Conservation (phyloP, 345 rosid species). For the Citrus reticulata region DNA sequence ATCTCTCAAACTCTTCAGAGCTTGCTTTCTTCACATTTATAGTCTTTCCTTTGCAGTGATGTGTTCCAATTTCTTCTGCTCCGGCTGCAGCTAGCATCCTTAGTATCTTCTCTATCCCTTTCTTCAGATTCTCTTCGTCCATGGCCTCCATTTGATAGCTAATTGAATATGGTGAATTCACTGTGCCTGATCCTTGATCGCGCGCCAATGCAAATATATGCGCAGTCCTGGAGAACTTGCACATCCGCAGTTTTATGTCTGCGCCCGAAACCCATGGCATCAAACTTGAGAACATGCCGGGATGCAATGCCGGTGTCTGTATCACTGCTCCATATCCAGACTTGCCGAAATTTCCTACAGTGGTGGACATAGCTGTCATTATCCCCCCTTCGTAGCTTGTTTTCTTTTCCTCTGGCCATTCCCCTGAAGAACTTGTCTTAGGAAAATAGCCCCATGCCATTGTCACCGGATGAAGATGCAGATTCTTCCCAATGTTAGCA, state of each 20-base stretch:
- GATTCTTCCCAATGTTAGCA: conserved; percentile 56
- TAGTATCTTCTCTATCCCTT: conserved; percentile 55
- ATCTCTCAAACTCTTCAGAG: conserved; percentile 39
- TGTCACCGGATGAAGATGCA: conserved; percentile 76
- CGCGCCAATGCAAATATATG: conserved; percentile 61
- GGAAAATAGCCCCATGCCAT: conserved; percentile 94
- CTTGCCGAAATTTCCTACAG: conserved; percentile 25
- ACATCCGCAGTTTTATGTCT: conserved; percentile 59
- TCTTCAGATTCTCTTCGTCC: conserved; percentile 55
- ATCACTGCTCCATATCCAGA: conserved; percentile 63
- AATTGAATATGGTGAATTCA: conserved; percentile 36
- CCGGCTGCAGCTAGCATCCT: conserved; percentile 71
- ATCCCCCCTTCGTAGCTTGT: conserved; percentile 79
- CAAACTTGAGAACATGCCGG: conserved; percentile 69
- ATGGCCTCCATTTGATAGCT: conserved; percentile 38
- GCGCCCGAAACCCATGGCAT: conserved; percentile 77
- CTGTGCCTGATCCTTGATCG: conserved; percentile 63
- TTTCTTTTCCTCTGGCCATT: conserved; percentile 46
- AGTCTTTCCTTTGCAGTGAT: conserved; percentile 45
- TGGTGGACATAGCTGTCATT: conserved; percentile 79
- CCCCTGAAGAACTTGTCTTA: conserved; percentile 4
- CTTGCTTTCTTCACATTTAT: conserved; percentile 46
- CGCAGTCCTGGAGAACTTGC: conserved; percentile 62
- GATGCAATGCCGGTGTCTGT: conserved; percentile 79
- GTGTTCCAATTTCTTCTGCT: conserved; percentile 83